Evolutionary conservation across 345 rosid genomes (phyloP), one percentile per base, ranked within the genome.

Genomic region (Moricandia moricandioides): DNA sequence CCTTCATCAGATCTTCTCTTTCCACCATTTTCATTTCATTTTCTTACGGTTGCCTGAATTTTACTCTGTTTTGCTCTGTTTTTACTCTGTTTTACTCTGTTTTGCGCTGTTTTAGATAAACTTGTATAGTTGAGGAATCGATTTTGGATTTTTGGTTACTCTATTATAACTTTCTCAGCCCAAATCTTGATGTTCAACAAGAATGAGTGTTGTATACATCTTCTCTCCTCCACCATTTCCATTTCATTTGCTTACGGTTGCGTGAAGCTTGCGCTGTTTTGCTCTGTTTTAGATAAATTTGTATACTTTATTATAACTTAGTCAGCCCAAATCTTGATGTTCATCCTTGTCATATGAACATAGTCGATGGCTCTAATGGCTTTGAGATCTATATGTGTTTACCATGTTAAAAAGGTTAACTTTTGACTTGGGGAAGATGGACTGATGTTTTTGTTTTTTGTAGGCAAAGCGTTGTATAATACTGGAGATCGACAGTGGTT

Each of bases 401-500:
- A 51, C 26, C 56, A 21, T 54, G 58, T 54, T 54, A 18, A 54
- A 8, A 54, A 18, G 12, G 11, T 58, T 8, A 27, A 39, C 66
- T 65, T 54, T 24, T 77, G 74, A 75, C 1, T 31, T 0, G 21
- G 21, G 55, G 8, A 56, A 62, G 57, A 39, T 57, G 56, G 58
- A 31, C 7, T 54, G 1, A 21, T 45, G 52, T 45, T 45, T 45
- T 6, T 29, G 11, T 30, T 8, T 21, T n/a, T 29, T 89, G 86
- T 45, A 94, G 98, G 47, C 3, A 92, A 84, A 71, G 86, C 96
- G 0, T 29, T 87, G 5, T 63, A 89, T 80, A 91, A 84, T 85
- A 86, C 86, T 12, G 88, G 97, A 12, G 97, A 93, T 78, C 85
- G 98, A 79, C 98, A 91, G 43, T 93, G 97, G 97, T 91, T 85